Evolutionary conservation across 371 early-diverging fungal species (phyloP).

Genomic region (Haplosporangium sp.): DNA sequence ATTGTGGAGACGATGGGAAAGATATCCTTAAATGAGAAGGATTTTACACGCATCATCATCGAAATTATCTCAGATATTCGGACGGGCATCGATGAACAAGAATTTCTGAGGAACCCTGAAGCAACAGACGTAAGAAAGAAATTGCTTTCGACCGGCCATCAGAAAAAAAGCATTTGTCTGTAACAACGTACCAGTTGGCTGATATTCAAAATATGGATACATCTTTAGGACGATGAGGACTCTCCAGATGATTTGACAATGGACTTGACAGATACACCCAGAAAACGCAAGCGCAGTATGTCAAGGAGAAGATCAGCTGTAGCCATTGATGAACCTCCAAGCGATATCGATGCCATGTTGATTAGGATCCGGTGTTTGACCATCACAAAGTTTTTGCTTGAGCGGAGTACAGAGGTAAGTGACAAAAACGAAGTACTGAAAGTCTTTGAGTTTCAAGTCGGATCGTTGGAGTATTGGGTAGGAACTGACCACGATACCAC

Average conservation of each 20-base stretch:
- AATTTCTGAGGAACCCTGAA: slow-evolving; percentile 41
- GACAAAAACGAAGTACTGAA: too few species aligned
- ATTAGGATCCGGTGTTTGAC: slow-evolving; percentile 77
- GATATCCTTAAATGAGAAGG: slow-evolving; percentile 83
- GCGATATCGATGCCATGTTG: slow-evolving; percentile 62
- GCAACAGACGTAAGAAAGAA: slow-evolving; percentile 24
- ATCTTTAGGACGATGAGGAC: slow-evolving; percentile 29
- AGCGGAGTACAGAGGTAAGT: slow-evolving; percentile 69
- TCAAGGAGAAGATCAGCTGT: slow-evolving; percentile 37
- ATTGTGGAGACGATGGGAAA: slow-evolving; percentile 78
- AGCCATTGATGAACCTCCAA: slow-evolving; percentile 48
- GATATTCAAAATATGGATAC: not conserved
- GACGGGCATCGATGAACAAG: slow-evolving; percentile 57
- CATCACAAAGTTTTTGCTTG: slow-evolving; percentile 78
- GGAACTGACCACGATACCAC: too few species aligned
- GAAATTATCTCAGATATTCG: slow-evolving; percentile 80
- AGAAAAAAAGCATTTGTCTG: not conserved
- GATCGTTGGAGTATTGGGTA: too few species aligned
- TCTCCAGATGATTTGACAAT: slow-evolving; percentile 46
- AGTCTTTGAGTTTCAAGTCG: too few species aligned
- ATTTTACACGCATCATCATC: slow-evolving; percentile 85
- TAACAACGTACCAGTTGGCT: too few species aligned
- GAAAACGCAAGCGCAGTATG: slow-evolving; percentile 44
- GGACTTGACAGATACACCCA: slow-evolving; percentile 33
- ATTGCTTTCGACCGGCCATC: not conserved